Base-by-base conservation (phyloP, 148 eudicot species). In the Amaranthus cruentus region DNA sequence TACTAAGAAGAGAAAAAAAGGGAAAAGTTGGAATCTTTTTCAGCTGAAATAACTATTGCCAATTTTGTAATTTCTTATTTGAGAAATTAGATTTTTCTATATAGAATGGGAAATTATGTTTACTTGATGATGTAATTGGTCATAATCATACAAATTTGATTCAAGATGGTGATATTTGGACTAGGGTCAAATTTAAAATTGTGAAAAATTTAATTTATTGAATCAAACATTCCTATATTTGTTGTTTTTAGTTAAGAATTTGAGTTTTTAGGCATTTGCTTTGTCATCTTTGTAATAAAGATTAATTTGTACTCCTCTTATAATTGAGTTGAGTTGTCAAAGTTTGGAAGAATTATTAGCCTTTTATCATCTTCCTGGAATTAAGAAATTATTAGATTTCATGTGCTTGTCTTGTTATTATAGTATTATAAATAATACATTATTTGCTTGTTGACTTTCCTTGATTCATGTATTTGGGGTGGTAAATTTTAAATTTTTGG, bases 21-120 rank as follows among this genome's bases (percentile, higher is more conserved):
- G 63, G 10, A 42, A 69, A 74, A 47, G 48, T 70, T 48, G 58
- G 48, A 69, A 55, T 48, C 61, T 69, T 54, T 78, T 59, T 72
- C 42, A 13, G 72, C 58, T 62, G 55, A 28, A 74, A 18, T 74
- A 18, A 18, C 14, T 48, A 38, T 47, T 64, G 38, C 38, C 2
- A 28, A 28, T 28, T 28, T 28, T 28, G 59, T 56, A 52, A 44
- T 52, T 47, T 58, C 68, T 51, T 4, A 7, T 6, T 11, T 10
- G 18, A 42, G 15, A 38, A 10, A 11, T 9, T 47, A 13, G 4
- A 56, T 55, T 70, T 69, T 55, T 61, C 47, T 49, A 21, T 56
- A 1, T 49, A 75, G 58, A 67, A 53, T 44, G 50, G 42, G 47
- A 42, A 59, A 50, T 18, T 2, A 38, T 44, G 50, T 66, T 10